Evolutionary conservation across 169 alveolate genomes (phyloP).

Genomic region (Babesia bovis): DNA sequence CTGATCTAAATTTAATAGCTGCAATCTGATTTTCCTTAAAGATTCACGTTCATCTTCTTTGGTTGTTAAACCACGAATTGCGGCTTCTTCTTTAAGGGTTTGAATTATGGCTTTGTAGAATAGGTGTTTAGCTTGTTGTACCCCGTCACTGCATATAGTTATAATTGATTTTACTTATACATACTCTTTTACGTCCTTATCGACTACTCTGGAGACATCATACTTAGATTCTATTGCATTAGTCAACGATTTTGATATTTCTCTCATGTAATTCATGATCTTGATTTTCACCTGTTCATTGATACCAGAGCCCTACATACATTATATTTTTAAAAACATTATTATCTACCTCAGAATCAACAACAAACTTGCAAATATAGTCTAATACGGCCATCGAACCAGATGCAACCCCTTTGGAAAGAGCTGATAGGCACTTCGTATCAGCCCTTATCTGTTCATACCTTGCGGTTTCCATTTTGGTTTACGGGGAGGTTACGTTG

Average conservation of each 20-base stretch:
- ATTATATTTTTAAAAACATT: neutral
- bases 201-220: neutral
- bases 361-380: constrained; percentile 20
- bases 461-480: neutral
- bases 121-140: constrained; percentile 4
- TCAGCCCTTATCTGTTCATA: neutral
- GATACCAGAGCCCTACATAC: neutral
- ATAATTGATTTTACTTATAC: too few relatives aligned
- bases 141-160: neutral
- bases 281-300: neutral
- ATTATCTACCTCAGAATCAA: constrained; percentile 9
- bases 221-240: neutral
- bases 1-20: constrained; percentile 13
- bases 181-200: neutral
- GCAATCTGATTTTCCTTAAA: constrained; percentile 4
- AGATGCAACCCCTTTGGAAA: constrained; percentile 8
- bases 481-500: too few relatives aligned
- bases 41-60: neutral
- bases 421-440: constrained; percentile 9
- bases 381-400: constrained; percentile 10
- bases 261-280: constrained; percentile 9
- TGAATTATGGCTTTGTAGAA: constrained; percentile 6
- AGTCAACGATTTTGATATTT: neutral
- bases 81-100: neutral
- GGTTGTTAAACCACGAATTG: neutral